Evolutionary conservation across 495 filamentous ascomycete species (phyloP), one percentile per base, ranked within the genome.

Genomic region (Tetracladium marchalianum): DNA sequence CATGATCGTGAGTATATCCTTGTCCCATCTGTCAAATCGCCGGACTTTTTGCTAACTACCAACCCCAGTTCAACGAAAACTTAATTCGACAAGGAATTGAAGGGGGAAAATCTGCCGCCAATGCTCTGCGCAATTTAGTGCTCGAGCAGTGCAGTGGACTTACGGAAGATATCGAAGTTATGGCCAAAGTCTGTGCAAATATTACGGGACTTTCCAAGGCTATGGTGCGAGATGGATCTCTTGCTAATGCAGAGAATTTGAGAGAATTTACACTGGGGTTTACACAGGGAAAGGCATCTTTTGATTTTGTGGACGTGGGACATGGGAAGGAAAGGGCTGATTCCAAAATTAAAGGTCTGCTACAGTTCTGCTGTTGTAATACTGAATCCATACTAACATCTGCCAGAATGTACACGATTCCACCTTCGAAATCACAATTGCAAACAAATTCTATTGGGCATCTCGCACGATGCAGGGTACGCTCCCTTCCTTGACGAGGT

Each of bases 281-380:
- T 66, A 88, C 84, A 56, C 80, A 80, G 55, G 79, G 72, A 40
- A 77, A 77, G 50, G 69, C 76, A 4, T 69, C 75, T 1, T 87
- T 85, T 55, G 83, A 89, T 56, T 83, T 87, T 62, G 64, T 88
- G 34, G 85, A 92, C 60, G 75, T 87, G 36, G 84, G 84, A 33
- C 59, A 70, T 39, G 76, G 78, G 17, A 81, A 85, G 57, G 81
- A 85, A 47, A 69, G 74, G 37, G 81, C 80, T 1, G 75, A 84
- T 60, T 73, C 82, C 55, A 90, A 90, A 57, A 75, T 93, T 47
- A 73, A 74, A 66, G 84, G 85, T 89, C 70, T 52, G 69, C 56
- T 22, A n/a, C n/a, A 11, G 37, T 18, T 51, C 35, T 45, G 11
- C 31, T n/a, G n/a, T 11, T 18, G 15, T 15, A 6, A 12, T 16